phyloP scores from a whole-genome alignment of 2,329 filamentous ascomycete species.

The Trichoderma endophyticum region DNA sequence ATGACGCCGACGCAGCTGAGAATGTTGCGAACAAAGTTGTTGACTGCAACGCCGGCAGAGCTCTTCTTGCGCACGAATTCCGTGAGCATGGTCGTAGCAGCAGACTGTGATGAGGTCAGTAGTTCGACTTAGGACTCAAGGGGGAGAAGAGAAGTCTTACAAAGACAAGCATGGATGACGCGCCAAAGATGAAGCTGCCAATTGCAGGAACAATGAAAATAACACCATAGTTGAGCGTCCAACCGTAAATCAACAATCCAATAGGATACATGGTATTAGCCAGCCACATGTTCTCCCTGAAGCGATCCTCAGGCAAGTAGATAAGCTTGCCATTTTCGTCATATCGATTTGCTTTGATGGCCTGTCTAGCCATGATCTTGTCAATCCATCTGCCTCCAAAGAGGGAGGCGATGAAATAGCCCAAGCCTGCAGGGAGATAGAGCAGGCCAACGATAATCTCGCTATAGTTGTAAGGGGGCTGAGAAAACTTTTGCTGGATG shows the following conservation, averaged over 20 bases:
- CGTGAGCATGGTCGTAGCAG: constrained; percentile 77
- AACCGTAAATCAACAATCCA: constrained; percentile 73
- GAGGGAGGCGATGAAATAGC: constrained; percentile 47
- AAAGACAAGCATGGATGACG: constrained; percentile 80
- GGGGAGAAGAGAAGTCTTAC: constrained; percentile 28
- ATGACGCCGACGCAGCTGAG: constrained; percentile 69
- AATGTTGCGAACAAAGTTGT: constrained; percentile 79
- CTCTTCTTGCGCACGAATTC: constrained; percentile 74
- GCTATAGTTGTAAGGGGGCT: constrained; percentile 64
- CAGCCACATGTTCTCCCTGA: constrained; percentile 79
- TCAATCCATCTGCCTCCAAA: constrained; percentile 63
- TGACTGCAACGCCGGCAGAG: constrained; percentile 71
- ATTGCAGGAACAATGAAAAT: constrained; percentile 62
- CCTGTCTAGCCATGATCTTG: constrained; percentile 74
- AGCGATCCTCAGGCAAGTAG: constrained; percentile 74
- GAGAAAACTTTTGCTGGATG: constrained; percentile 66
- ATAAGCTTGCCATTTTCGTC: constrained; percentile 64
- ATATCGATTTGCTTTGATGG: constrained; percentile 64
- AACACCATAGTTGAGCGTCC: constrained; percentile 64
- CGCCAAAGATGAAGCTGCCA: constrained; percentile 70
- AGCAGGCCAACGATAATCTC: constrained; percentile 69
- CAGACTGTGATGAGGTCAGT: constrained; percentile 36
- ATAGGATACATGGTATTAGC: constrained; percentile 67
- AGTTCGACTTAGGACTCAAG: not conserved
- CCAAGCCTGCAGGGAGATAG: constrained; percentile 72